Evolutionary conservation across 768 basidiomycete species (phyloP).

Genomic region (Pisolithus tinctorius): DNA sequence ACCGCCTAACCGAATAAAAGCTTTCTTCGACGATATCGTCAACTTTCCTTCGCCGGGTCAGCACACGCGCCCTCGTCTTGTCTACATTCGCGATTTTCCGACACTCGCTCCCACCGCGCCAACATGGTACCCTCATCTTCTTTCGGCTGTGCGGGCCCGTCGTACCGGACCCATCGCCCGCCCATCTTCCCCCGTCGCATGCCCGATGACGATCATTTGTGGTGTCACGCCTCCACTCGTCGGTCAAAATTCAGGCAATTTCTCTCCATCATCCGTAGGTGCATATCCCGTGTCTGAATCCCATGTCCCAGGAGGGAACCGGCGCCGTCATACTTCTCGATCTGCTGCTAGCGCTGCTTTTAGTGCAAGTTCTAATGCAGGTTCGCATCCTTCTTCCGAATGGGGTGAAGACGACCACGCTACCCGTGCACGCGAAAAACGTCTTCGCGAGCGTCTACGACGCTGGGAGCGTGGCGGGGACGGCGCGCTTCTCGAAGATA

Average conservation of each 20-base stretch:
- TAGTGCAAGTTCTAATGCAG: conserved; percentile 18
- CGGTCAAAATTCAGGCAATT: conserved; percentile 29
- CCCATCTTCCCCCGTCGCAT: conserved; percentile 50
- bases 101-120: conserved; percentile 67
- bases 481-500: conserved; percentile 49
- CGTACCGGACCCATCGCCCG: conserved; percentile 59
- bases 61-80: conserved; percentile 53
- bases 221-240: conserved; percentile 79
- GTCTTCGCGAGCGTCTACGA: conserved; percentile 62
- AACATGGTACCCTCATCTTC: conserved; percentile 75
- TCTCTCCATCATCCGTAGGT: conserved; percentile 6
- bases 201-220: conserved; percentile 80
- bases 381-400: conserved; percentile 26
- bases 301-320: conserved; percentile 6
- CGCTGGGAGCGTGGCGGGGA: conserved; percentile 68
- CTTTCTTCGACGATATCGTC: conserved; percentile 73
- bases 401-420: conserved; percentile 65
- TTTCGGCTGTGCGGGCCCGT: conserved; percentile 71
- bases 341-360: conserved; percentile 18
- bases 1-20: conserved; percentile 51
- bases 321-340: conserved; percentile 14
- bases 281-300: conserved; percentile 8
- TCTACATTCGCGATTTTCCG: conserved; percentile 80
- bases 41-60: conserved; percentile 43
- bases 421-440: conserved; percentile 61